Base-by-base conservation (phyloP, 1,284 basidiomycete genomes). In the Moesziomyces sp. region DNA sequence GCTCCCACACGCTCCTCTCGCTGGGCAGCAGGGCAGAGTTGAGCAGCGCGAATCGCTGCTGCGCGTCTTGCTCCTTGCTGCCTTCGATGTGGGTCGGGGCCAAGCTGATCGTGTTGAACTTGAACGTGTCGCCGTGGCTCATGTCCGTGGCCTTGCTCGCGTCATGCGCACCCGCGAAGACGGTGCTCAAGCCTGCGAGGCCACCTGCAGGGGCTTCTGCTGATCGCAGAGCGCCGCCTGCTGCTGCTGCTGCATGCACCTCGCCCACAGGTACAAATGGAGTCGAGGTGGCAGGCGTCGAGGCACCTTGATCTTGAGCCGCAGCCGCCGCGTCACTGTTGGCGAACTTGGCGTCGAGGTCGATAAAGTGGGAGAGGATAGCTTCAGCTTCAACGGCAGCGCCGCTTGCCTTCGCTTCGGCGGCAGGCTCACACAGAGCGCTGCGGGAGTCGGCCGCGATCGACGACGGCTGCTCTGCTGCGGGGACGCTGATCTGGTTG, bases 381-480 rank as follows among this genome's bases (percentile, higher is more conserved):
- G 75, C 67, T 57, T 76, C 59, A 78, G 60, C 49, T 76, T 76
- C 58, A 78, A 63, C 58, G 61, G 63, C 54, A 63, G 58, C 47
- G 46, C 66, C 52, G 66, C 61, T 55, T 53, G 65, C 57, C 52
- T 63, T 52, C 28, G 46, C 58, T 60, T 64, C 60, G 52, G 56
- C 55, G 62, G 60, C 35, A 56, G 71, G 67, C 59, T 63, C 49
- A 67, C 56, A 21, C 56, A 48, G 44, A 63, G 60, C 26, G 61
- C 52, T 18, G 49, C 40, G 50, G 53, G 57, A 38, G 67, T 44
- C 53, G 56, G 60, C 67, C 56, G 63, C 54, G 59, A 62, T 61
- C 69, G 63, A 55, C 58, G 59, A 55, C 56, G 67, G 46, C 60
- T 67, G 61, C 59, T 65, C 52, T 55, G 63, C 11, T 40, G 59